Base-by-base conservation (phyloP, 2,329 filamentous ascomycete genomes). In the Cylindrodendrum hubeiense region DNA sequence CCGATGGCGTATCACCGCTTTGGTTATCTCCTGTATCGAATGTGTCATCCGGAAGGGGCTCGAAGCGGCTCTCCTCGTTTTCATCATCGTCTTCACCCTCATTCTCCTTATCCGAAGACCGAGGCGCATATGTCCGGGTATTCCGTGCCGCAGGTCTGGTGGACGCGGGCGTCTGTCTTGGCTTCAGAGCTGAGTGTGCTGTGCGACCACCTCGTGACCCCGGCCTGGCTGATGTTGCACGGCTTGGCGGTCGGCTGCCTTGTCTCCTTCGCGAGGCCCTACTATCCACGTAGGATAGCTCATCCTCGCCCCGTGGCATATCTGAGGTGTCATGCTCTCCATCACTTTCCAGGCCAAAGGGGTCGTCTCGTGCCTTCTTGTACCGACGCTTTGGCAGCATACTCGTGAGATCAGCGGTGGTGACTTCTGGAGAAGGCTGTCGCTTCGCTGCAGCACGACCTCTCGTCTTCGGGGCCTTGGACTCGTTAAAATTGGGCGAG, bases 51-150 rank as follows among this genome's bases (percentile, higher is more conserved):
- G 81, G 80, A 26, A 80, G 76, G 22, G 83, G 83, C 22, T 77
- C 80, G 55, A 86, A 79, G 51, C 78, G 75, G 26, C 79, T 81
- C 60, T 79, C 74, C 34, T 81, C 80, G 5, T 77, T 77, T 7
- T 74, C 79, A 12, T 81, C 76, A 3, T 78, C 78, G 5, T 74
- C 78, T 15, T 76, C 79, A 2, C 69, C 76, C 39, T 84, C 78
- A 63, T 90, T 90, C 76, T 91, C 89, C 77, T 90, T 89, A 58
- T 90, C 86, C 3, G 86, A 88, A 1, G 79, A 78, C 22, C 80
- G 79, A 17, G 79, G 80, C 4, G 86, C 84, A 67, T 90, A 89
- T 1, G 86, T 89, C 60, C 83, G 80, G 28, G 70, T 71, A 37
- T 74, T 72, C 57, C 71, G 79, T 66, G 69, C 66, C 17, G 68